Evolutionary conservation across 2,329 filamentous ascomycete species (phyloP).

Genomic region (Tolypocladium tundrense): DNA sequence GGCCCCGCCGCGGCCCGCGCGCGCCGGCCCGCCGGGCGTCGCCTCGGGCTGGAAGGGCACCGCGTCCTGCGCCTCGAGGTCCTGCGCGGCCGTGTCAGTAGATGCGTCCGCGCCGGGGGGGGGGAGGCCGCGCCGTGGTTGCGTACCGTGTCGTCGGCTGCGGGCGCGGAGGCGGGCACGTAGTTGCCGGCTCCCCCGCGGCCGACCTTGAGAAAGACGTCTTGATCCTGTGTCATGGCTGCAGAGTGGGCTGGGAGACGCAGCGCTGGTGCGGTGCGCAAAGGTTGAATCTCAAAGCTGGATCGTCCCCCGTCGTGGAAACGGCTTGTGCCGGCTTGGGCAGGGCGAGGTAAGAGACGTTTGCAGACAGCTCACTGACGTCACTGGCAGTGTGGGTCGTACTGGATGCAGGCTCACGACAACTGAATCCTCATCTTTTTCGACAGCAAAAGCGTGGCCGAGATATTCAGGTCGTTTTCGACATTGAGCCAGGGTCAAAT

Average conservation of each 20-base stretch:
- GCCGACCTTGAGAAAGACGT: conserved; percentile 41
- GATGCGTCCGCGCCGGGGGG: not conserved
- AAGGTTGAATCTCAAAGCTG: not conserved
- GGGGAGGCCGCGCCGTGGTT: not conserved
- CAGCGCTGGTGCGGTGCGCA: not conserved
- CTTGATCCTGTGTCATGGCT: conserved; percentile 18
- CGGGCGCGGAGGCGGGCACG: conserved; percentile 32
- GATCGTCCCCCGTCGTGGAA: too few relatives aligned
- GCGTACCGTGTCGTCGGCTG: not conserved
- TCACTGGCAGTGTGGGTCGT: not conserved
- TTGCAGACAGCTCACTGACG: not conserved
- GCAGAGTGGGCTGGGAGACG: not conserved
- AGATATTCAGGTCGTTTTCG: not conserved
- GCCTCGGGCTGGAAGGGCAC: conserved; percentile 10
- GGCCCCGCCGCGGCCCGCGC: conserved; percentile 34
- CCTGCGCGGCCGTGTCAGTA: not conserved
- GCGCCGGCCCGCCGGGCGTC: not conserved
- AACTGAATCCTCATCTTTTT: not conserved
- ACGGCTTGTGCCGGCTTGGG: not conserved
- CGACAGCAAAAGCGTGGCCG: not conserved
- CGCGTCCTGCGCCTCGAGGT: not conserved
- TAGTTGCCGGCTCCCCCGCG: conserved; percentile 58
- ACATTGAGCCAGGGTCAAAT: not conserved
- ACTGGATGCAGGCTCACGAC: not conserved
- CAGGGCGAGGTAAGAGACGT: not conserved